phyloP scores from a whole-genome alignment of 805 yeast species.

The Candida tallmaniae region DNA sequence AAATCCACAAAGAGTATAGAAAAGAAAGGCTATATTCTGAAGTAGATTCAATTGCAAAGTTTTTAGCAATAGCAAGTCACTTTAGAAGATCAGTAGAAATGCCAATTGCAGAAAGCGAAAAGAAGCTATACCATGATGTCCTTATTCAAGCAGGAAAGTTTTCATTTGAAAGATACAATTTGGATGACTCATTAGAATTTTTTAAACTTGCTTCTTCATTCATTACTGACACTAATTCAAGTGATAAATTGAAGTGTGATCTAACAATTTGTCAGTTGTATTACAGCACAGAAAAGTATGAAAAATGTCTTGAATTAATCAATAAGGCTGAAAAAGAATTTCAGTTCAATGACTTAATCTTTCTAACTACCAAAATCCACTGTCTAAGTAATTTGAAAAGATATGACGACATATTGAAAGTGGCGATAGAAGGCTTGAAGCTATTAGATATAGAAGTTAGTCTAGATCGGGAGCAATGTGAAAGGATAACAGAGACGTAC shows the following conservation, averaged over 20 bases:
- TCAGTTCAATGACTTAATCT: slow-evolving; percentile 30
- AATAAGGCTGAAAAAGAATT: slow-evolving; percentile 24
- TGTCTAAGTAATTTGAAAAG: slow-evolving; percentile 28
- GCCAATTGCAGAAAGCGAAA: slow-evolving; percentile 30
- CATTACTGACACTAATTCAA: slow-evolving; percentile 15
- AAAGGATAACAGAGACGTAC: slow-evolving; percentile 16
- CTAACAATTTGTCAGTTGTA: slow-evolving; percentile 31
- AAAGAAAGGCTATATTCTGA: too few species aligned
- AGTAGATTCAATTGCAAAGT: slow-evolving; percentile 12
- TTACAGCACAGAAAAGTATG: slow-evolving; percentile 23
- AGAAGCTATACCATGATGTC: slow-evolving; percentile 31
- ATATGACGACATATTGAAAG: slow-evolving; percentile 26
- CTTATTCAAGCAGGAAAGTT: slow-evolving; percentile 40
- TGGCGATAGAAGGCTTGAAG: slow-evolving; percentile 31
- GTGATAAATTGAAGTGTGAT: slow-evolving; percentile 18
- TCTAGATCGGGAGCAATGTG: slow-evolving; percentile 20
- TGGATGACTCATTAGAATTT: slow-evolving; percentile 35
- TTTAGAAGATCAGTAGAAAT: slow-evolving; percentile 28
- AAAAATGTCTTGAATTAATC: slow-evolving; percentile 32
- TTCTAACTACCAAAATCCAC: slow-evolving; percentile 33
- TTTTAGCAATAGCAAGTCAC: slow-evolving; percentile 38
- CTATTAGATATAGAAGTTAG: slow-evolving; percentile 31
- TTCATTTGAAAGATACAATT: slow-evolving; percentile 42
- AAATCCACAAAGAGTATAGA: too few species aligned
- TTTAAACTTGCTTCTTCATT: slow-evolving; percentile 32